Base-by-base conservation (phyloP, 2,329 filamentous ascomycete species). In the Aspergillus japonicus region DNA sequence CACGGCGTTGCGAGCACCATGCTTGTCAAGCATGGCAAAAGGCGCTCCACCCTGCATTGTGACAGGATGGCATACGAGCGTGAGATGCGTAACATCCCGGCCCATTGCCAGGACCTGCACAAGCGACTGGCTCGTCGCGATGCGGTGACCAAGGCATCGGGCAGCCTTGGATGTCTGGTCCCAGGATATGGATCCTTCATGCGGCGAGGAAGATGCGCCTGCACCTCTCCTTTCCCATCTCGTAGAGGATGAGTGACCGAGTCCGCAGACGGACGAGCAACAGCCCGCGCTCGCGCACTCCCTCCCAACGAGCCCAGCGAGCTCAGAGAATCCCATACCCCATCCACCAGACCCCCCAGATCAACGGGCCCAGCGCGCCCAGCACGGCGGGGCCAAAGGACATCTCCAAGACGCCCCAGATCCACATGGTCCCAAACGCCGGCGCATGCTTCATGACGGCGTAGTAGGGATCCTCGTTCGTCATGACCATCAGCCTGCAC, bases 321-420 rank as follows among this genome's bases (percentile, higher is more conserved):
- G 3, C 14, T 69, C 55, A 75, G 44, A 75, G 11, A 58, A 82
- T 76, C 2, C 75, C 73, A 70, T 85, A 85, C 2, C 80, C 81
- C 65, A 82, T 83, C 78, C 79, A 86, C 76, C 78, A 82, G 26
- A 76, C 66, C 5, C 82, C 74, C 74, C 82, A 87, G 1, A 69
- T 74, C 55, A 81, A 67, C 14, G 86, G 82, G n/a, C 78, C 73
- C 47, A 78, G 57, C 23, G 85, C 75, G 49, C 82, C 85, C n/a
- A 78, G 69, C 24, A 88, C 78, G 0, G 90, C 90, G 69, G 85
- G 87, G 0, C 81, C 70, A 47, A 96, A 79, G 57, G 91, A 84
- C 77, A 97, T 83, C 78, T 99, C 95, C 50, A 98, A 83, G 23
- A 98, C 88, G 33, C 89, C 87, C 92, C 94, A 98, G 4, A 98